Base-by-base conservation (phyloP, 1,139 yeast species). In the Nakaseomyces nivariensis region DNA sequence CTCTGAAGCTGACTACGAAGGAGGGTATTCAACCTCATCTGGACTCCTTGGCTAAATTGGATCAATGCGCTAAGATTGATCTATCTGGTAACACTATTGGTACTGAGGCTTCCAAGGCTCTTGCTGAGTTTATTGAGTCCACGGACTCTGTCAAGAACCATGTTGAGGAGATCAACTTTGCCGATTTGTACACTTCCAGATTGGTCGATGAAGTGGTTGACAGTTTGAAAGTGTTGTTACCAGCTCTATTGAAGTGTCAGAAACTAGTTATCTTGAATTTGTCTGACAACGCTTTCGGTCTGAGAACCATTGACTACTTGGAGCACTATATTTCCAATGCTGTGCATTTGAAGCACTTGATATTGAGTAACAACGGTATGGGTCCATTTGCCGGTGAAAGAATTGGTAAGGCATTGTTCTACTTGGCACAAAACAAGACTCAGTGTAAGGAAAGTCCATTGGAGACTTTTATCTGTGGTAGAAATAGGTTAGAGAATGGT, bases 361-460 rank as follows among this genome's bases (percentile, higher is more conserved):
- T 87, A 56, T 74, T 94, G 56, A 85, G 96, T 46, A 92, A 92
- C 70, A 92, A 94, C 67, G 98, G 98, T 50, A 83, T 92, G 81
- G 98, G 98, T 25, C 98, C 98, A 32, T 85, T 85, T 67, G 96
- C 97, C 0, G 98, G 98, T 59, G 84, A 94, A 49, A 78, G 96
- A 67, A 85, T 92, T 56, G 98, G 97, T 53, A 80, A 80, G 56
- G 87, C 96, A 5, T 76, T 92, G 52, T 87, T 75, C 69, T 76
- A 77, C 60, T 76, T 90, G 58, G 81, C 95, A n/a, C 68, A 69
- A 47, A 81, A 80, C 52, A 68, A 73, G 55, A 69, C 70, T 31
- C 66, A 43, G 13, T 36, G 70, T 72, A 59, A 54, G 38, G 61
- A 58, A 52, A 65, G 66, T 32, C 74, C 79, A 46, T 75, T 79